Percentiles rank a stretch among this genome's conserved stretches.
Evolutionary conservation across 2,329 filamentous ascomycete genomes (phyloP).

Genomic region (Fusarium equiseti): DNA sequence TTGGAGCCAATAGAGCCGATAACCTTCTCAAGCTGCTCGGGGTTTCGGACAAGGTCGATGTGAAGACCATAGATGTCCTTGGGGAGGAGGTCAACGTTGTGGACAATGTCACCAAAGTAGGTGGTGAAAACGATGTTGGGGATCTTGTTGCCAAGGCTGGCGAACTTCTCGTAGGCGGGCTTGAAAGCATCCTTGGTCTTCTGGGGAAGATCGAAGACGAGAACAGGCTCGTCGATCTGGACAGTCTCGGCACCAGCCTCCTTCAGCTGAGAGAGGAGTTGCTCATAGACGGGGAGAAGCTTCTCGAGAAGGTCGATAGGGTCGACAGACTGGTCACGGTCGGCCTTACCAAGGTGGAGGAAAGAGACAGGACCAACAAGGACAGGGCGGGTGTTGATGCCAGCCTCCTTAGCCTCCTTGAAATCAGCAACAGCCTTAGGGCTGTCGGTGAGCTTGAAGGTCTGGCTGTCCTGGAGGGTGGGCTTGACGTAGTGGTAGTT

Average conservation of each 20-base stretch:
- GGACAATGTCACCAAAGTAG: conserved; percentile 99
- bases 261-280: conserved; percentile 94
- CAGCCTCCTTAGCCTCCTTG: conserved; percentile 97
- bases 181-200: conserved; percentile 98
- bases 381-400: conserved; percentile 92
- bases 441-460: conserved; percentile 86
- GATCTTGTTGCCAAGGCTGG: conserved; percentile 79
- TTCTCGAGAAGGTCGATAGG: conserved; percentile 95
- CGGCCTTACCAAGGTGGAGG: conserved; percentile 97
- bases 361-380: conserved; percentile 96
- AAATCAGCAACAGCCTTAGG: conserved; percentile 97
- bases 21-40: conserved; percentile 94
- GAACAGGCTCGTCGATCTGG: conserved; percentile 97
- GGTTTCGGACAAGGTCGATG: conserved; percentile 96
- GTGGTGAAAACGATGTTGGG: conserved; percentile 92
- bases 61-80: conserved; percentile 87
- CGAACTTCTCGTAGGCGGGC: conserved; percentile 93
- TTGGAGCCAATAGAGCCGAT: conserved; percentile 84
- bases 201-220: conserved; percentile 91
- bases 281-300: conserved; percentile 92
- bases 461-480: conserved; percentile 95
- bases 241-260: conserved; percentile 94
- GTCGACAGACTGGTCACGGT: conserved; percentile 92
- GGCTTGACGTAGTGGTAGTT: conserved; percentile 99
- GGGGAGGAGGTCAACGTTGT: conserved; percentile 94